These are phyloP conservation scores for Canavalia gladiata DNA, from an alignment of 306 rosid species.

Conservation along the genomic window DNA sequence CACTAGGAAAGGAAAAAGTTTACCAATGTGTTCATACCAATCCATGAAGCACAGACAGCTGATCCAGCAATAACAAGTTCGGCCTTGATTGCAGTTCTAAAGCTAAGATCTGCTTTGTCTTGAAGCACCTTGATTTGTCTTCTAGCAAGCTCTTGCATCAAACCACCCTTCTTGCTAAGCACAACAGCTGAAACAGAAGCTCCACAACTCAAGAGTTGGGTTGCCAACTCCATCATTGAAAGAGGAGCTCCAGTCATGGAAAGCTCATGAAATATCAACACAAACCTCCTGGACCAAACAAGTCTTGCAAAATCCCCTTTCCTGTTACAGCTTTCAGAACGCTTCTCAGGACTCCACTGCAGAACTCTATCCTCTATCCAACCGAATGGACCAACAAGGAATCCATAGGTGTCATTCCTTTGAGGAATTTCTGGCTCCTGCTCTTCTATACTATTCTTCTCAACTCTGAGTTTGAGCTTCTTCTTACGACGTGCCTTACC, in stretches of 20 bases:
- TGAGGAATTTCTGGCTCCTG: conserved; percentile 67
- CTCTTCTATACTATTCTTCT: conserved; percentile 52
- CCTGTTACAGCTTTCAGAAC: conserved; percentile 75
- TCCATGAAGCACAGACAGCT: conserved; percentile 94
- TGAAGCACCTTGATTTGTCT: conserved; percentile 84
- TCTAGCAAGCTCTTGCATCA: conserved; percentile 87
- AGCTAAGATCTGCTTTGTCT: conserved; percentile 78
- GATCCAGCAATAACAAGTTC: conserved; percentile 94
- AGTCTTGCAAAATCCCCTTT: conserved; percentile 74
- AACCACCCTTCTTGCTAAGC: conserved; percentile 92
- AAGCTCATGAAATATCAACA: conserved; percentile 86
- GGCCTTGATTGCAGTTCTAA: conserved; percentile 73
- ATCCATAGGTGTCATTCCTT: conserved; percentile 70
- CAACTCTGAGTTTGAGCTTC: conserved; percentile 52
- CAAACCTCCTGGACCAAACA: conserved; percentile 82
- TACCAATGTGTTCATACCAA: conserved; percentile 66
- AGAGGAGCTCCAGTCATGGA: conserved; percentile 98
- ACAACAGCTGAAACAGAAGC: conserved; percentile 86
- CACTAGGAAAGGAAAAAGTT: not conserved
- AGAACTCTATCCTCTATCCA: conserved; percentile 71
- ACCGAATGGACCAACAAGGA: conserved; percentile 95
- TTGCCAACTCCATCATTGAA: conserved; percentile 94
- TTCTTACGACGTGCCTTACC: conserved; percentile 57
- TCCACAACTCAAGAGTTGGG: conserved; percentile 91
- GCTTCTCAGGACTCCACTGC: conserved; percentile 73